These are phyloP conservation scores for Balamuthia mandrillaris DNA, from an alignment of 208 protist species.

Conservation along the genomic window DNA sequence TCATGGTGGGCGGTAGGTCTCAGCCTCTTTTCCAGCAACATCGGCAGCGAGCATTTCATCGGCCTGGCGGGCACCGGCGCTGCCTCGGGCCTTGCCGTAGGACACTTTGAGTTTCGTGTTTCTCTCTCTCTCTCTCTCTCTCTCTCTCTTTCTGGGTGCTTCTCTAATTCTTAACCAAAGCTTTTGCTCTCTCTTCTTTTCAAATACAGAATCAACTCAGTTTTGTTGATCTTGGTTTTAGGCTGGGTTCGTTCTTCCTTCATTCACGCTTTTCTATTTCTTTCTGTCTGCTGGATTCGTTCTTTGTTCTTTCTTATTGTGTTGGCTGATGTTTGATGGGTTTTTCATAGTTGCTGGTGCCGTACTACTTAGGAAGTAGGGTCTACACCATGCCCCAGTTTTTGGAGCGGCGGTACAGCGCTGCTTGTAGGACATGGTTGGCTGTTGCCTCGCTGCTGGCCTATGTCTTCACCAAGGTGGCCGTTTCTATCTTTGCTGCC, in stretches of 20 bases:
- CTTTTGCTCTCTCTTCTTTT: too few species aligned
- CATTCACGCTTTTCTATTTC: conserved; percentile 1
- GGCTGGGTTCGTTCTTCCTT: too few species aligned
- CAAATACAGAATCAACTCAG: too few species aligned
- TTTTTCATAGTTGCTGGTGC: too few species aligned
- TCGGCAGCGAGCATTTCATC: conserved; percentile 38
- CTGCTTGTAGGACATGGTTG: conserved; percentile 20
- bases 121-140: not conserved
- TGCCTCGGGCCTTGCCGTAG: conserved; percentile 23
- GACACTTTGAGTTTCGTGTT: conserved; percentile 18
- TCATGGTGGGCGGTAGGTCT: conserved; percentile 27
- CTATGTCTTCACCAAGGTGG: conserved; percentile 37
- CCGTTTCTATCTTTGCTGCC: conserved; percentile 27
- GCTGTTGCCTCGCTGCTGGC: not conserved
- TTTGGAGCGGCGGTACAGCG: conserved; percentile 22
- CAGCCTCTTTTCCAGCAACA: conserved; percentile 36
- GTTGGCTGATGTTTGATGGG: too few species aligned
- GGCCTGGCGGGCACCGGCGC: conserved; percentile 33
- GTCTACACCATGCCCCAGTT: conserved; percentile 41
- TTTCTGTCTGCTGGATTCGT: not conserved
- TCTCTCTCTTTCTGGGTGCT: not conserved
- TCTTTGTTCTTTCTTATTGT: too few species aligned
- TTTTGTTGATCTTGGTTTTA: too few species aligned
- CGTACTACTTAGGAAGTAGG: conserved; percentile 20
- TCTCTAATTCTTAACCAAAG: too few species aligned